A percentile compares a stretch with the other conserved stretches of the same genome.
Conservation (phyloP, 495 filamentous ascomycete genomes). For the Amniculicola lignicola region DNA sequence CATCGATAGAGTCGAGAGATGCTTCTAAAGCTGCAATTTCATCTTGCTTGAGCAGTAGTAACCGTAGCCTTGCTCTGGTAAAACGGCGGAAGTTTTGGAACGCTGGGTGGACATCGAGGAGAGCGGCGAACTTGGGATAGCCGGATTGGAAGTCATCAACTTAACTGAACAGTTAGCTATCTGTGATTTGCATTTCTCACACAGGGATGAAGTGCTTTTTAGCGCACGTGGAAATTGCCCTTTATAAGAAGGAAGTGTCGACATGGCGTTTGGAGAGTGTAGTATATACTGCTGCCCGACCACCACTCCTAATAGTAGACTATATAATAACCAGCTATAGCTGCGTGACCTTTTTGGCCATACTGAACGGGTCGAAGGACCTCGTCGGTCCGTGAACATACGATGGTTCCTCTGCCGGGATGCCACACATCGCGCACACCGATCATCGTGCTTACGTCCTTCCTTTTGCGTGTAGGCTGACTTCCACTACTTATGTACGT, state of each 20-base stretch:
- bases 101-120: constrained; percentile 6
- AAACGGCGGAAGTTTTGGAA: constrained; percentile 25
- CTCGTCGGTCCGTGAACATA: too few relatives aligned
- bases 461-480: too few relatives aligned
- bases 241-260: not conserved
- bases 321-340: too few relatives aligned
- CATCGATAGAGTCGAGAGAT: not conserved
- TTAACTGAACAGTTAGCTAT: not conserved
- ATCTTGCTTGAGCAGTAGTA: constrained; percentile 15
- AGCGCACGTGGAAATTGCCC: not conserved
- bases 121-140: constrained; percentile 10
- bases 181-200: not conserved
- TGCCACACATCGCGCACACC: too few relatives aligned
- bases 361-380: too few relatives aligned
- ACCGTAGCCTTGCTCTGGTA: not conserved
- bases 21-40: constrained; percentile 5
- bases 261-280: too few relatives aligned
- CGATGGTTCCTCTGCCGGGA: too few relatives aligned
- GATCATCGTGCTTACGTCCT: too few relatives aligned
- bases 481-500: too few relatives aligned
- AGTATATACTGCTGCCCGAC: too few relatives aligned
- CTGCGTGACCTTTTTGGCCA: too few relatives aligned
- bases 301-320: too few relatives aligned
- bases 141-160: constrained; percentile 1
- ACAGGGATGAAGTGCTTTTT: not conserved